A percentile compares a stretch with the other conserved stretches of the same genome.
These are phyloP conservation scores for Ophiostoma fasciatum DNA, from an alignment of 2,329 filamentous ascomycete genomes.

Conservation along the genomic window DNA sequence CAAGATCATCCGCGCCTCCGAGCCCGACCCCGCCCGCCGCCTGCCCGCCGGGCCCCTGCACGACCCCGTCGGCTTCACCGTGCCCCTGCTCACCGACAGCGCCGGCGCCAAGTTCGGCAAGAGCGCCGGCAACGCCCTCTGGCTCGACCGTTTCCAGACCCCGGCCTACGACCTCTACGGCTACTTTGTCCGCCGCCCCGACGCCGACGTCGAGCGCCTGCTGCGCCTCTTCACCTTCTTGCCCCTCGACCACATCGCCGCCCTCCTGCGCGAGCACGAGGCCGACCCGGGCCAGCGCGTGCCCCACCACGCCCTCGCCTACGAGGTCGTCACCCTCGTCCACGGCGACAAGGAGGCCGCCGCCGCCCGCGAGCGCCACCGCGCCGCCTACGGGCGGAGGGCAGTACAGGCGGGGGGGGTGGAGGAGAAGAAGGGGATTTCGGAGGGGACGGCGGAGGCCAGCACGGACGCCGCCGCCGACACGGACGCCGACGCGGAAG, in stretches of 20 bases:
- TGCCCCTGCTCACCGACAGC: slow-evolving; percentile 74
- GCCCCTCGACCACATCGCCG: slow-evolving; percentile 50
- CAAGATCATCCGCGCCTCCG: slow-evolving; percentile 50
- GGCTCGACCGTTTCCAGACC: slow-evolving; percentile 75
- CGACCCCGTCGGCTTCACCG: slow-evolving; percentile 72
- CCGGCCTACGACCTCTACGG: slow-evolving; percentile 75
- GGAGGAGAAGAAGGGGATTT: slow-evolving; percentile 1
- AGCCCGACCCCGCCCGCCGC: slow-evolving; percentile 28
- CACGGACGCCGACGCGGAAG: not conserved
- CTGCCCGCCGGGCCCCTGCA: slow-evolving; percentile 29
- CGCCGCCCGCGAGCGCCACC: slow-evolving; percentile 42
- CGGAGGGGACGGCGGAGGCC: too few species aligned
- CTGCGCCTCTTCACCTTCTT: slow-evolving; percentile 87
- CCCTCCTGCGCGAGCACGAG: slow-evolving; percentile 53
- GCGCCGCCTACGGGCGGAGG: slow-evolving; percentile 27
- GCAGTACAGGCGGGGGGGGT: slow-evolving; percentile 5
- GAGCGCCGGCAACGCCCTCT: slow-evolving; percentile 83
- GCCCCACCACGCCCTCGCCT: slow-evolving; percentile 73
- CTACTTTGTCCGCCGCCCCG: slow-evolving; percentile 73
- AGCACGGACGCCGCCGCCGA: not conserved
- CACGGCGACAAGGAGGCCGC: slow-evolving; percentile 55
- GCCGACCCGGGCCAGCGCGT: slow-evolving; percentile 53
- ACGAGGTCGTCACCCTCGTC: slow-evolving; percentile 65
- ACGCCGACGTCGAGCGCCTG: slow-evolving; percentile 66
- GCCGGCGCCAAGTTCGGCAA: slow-evolving; percentile 89